Percentiles rank a stretch among this genome's conserved stretches.
Evolutionary conservation across 176 grass and related monocot genomes (phyloP).

Genomic region (Luzula sylvatica): DNA sequence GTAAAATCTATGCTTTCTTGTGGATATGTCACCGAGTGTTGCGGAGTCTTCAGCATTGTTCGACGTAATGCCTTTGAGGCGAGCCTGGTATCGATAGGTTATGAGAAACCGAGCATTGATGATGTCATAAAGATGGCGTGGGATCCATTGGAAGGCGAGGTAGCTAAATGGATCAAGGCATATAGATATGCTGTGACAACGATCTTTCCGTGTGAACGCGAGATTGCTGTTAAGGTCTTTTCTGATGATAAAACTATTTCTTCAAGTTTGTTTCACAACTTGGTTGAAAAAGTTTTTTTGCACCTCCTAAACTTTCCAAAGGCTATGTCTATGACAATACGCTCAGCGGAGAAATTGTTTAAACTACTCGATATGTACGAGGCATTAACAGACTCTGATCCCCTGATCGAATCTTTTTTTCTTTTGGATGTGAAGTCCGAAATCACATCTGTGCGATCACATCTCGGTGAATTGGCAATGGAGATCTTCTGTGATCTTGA

Average conservation of each 20-base stretch:
- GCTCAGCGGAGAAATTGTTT: constrained; percentile 83
- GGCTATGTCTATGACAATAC: constrained; percentile 59
- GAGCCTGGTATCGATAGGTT: constrained; percentile 45
- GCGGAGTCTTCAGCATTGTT: constrained; percentile 50
- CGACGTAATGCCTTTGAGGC: constrained; percentile 60
- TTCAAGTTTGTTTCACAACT: constrained; percentile 5
- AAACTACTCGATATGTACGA: constrained; percentile 97
- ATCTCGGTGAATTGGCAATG: constrained; percentile 50
- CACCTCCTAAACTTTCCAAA: constrained; percentile 66
- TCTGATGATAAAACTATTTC: constrained; percentile 14
- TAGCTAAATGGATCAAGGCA: constrained; percentile 60
- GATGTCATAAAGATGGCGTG: constrained; percentile 72
- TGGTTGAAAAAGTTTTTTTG: constrained; percentile 27
- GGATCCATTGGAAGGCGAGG: constrained; percentile 60
- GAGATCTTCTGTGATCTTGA: constrained; percentile 88
- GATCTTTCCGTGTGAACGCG: constrained; percentile 42
- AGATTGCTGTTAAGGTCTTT: constrained; percentile 53
- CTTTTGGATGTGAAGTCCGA: constrained; percentile 38
- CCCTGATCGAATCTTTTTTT: constrained; percentile 33
- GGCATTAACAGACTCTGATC: constrained; percentile 39
- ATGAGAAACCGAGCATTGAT: constrained; percentile 61
- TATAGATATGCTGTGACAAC: constrained; percentile 38
- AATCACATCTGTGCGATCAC: constrained; percentile 30
- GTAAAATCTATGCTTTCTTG: constrained; percentile 38
- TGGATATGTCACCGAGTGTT: constrained; percentile 73